Conservation (phyloP, 2,329 filamentous ascomycete species). For the Nannizzia gypsea region DNA sequence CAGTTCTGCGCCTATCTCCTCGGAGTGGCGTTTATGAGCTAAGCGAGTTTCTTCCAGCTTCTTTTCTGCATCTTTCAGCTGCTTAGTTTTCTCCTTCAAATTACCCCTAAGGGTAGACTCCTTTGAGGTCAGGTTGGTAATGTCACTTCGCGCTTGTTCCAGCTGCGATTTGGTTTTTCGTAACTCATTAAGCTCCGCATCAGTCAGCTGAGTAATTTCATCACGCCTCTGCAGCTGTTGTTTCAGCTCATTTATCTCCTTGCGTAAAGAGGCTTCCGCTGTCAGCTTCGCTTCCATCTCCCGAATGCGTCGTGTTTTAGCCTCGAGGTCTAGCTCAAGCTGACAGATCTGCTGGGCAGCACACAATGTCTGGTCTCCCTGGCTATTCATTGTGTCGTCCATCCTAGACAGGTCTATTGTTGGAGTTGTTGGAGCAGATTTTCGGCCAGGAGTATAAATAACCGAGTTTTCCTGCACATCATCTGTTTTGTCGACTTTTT, state of each 20-base stretch:
- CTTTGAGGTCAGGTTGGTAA: not conserved
- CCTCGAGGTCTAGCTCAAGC: conserved; percentile 28
- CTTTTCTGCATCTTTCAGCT: conserved; percentile 23
- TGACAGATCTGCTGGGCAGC: conserved; percentile 29
- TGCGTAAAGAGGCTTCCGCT: not conserved
- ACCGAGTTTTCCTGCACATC: not conserved
- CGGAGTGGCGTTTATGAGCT: conserved; percentile 25
- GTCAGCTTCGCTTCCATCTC: not conserved
- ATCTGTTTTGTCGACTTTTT: not conserved
- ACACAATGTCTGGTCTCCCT: conserved; percentile 22
- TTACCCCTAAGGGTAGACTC: conserved; percentile 17
- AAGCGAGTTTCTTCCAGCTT: conserved; percentile 25
- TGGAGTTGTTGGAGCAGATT: not conserved
- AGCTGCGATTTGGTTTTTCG: conserved; percentile 13
- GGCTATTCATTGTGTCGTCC: not conserved
- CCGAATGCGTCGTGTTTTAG: conserved; percentile 19
- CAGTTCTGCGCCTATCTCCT: conserved; percentile 27
- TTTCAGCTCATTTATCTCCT: not conserved
- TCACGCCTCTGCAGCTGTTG: conserved; percentile 1
- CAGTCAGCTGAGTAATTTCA: not conserved
- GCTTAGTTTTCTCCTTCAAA: conserved; percentile 25
- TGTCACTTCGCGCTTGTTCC: conserved; percentile 7
- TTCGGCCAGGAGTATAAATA: not conserved
- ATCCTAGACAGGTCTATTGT: not conserved
- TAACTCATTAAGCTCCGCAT: conserved; percentile 18